Conservation (phyloP, 768 basidiomycete genomes). For the Galerina sulciceps region DNA sequence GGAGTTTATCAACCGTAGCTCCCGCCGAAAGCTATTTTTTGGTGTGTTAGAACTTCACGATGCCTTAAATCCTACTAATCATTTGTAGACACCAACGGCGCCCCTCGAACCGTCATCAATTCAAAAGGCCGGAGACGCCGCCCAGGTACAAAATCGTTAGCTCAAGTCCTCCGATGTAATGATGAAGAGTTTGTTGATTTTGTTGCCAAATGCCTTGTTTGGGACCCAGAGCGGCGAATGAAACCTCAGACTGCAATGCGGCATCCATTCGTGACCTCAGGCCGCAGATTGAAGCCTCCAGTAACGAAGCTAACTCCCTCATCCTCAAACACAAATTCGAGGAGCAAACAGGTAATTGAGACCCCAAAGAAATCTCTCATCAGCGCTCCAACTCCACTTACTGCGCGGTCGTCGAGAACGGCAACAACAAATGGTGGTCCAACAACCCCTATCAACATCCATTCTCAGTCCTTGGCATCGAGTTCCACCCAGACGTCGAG, state of each 20-base stretch:
- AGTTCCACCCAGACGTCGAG: constrained; percentile 65
- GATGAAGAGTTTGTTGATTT: constrained; percentile 98
- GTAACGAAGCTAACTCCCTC: constrained; percentile 57
- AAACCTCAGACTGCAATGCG: constrained; percentile 93
- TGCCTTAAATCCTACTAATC: constrained; percentile 1
- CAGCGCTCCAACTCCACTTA: constrained; percentile 85
- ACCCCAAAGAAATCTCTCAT: constrained; percentile 92
- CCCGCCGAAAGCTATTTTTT: constrained; percentile 94
- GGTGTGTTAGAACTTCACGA: constrained; percentile 53
- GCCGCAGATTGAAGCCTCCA: constrained; percentile 56
- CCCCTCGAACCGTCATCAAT: constrained; percentile 91
- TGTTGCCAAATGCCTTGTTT: constrained; percentile 93
- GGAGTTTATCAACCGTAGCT: constrained; percentile 92
- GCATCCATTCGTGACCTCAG: constrained; percentile 84
- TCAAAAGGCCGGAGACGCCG: constrained; percentile 93
- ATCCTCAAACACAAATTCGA: constrained; percentile 58
- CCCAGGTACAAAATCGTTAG: constrained; percentile 89
- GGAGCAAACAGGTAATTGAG: constrained; percentile 57
- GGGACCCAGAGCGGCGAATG: constrained; percentile 96
- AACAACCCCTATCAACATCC: constrained; percentile 62
- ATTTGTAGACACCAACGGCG: constrained; percentile 83
- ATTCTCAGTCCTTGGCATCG: constrained; percentile 60
- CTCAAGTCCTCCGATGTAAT: constrained; percentile 87
- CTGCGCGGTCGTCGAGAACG: constrained; percentile 73
- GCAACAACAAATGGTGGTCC: constrained; percentile 52